Percentiles rank a stretch among this genome's conserved stretches.
phyloP scores from a whole-genome alignment of 192 early-diverging fungal genomes.

The Phlyctochytrium bullatum region DNA sequence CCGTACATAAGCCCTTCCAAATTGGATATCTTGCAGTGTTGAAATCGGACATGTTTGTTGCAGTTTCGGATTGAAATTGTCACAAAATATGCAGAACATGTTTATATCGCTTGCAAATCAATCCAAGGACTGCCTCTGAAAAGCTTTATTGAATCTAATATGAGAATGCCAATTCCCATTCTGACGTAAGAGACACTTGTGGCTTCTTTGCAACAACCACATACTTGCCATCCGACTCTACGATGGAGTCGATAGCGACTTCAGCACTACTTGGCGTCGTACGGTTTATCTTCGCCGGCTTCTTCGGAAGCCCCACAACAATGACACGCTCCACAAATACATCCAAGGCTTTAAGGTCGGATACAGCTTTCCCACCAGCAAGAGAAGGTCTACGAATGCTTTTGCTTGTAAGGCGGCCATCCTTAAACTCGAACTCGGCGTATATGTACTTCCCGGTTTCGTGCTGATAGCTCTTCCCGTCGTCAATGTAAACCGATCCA shows the following conservation, averaged over 20 bases:
- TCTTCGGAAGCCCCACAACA: constrained; percentile 44
- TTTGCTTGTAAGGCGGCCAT: constrained; percentile 25
- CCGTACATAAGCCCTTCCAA: background rate
- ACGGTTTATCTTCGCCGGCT: constrained; percentile 24
- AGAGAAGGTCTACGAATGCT: background rate
- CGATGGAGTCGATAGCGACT: background rate
- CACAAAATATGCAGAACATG: too few species aligned
- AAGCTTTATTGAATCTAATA: too few species aligned
- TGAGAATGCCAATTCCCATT: too few species aligned
- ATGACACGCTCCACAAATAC: constrained; percentile 53
- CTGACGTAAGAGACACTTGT: background rate
- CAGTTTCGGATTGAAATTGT: too few species aligned
- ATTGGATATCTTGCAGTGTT: too few species aligned
- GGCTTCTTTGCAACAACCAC: background rate
- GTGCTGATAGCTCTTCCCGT: constrained; percentile 78
- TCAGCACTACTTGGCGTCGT: too few species aligned
- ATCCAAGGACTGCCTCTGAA: too few species aligned
- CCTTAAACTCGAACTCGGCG: constrained; percentile 48
- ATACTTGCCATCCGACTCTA: background rate
- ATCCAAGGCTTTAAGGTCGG: constrained; percentile 18
- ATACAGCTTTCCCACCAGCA: background rate
- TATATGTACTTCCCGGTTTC: constrained; percentile 1
- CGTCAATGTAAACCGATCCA: constrained; percentile 88
- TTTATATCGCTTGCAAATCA: too few species aligned
- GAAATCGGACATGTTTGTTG: background rate